A percentile compares a stretch with the other conserved stretches of the same genome.
These are phyloP conservation scores for Erythrophleum ivorense DNA, from an alignment of 331 rosid species.

Conservation along the genomic window DNA sequence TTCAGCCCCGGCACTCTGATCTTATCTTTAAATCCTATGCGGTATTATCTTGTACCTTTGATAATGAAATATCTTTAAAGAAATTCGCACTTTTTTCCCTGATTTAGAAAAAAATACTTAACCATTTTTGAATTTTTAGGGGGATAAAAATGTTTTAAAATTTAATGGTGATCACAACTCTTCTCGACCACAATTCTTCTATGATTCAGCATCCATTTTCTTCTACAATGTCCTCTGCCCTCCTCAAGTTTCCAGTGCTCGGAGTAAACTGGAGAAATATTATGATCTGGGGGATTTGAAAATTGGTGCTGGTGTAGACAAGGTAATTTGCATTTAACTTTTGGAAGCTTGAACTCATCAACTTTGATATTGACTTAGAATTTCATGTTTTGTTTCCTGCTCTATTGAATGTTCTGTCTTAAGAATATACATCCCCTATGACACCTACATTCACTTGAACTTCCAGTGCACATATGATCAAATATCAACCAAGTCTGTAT, in stretches of 20 bases:
- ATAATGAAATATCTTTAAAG: conserved; percentile 37
- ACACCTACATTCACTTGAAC: conserved; percentile 14
- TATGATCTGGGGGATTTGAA: conserved; percentile 90
- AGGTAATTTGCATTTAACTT: conserved; percentile 57
- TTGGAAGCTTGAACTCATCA: background rate
- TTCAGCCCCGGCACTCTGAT: conserved; percentile 85
- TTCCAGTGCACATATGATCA: conserved; percentile 2
- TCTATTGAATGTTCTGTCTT: conserved; percentile 10
- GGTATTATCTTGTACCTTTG: conserved; percentile 54
- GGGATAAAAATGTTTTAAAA: conserved; percentile 87
- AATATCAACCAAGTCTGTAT: background rate
- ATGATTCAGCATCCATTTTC: conserved; percentile 97
- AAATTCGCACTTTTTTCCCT: conserved; percentile 26
- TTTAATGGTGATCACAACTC: conserved; percentile 98
- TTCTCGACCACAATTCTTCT: conserved; percentile 93
- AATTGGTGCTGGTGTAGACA: conserved; percentile 78
- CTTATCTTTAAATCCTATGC: conserved; percentile 75
- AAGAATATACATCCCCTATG: background rate
- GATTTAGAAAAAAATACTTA: conserved; percentile 31
- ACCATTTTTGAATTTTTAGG: conserved; percentile 58
- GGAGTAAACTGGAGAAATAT: conserved; percentile 83
- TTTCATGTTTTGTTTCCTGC: conserved; percentile 31
- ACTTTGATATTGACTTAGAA: conserved; percentile 23
- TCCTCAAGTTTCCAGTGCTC: conserved; percentile 73
- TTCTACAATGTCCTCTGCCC: conserved; percentile 93